Conservation (phyloP, 139 green algal species). For the Tetradesmus lagerheimii region DNA sequence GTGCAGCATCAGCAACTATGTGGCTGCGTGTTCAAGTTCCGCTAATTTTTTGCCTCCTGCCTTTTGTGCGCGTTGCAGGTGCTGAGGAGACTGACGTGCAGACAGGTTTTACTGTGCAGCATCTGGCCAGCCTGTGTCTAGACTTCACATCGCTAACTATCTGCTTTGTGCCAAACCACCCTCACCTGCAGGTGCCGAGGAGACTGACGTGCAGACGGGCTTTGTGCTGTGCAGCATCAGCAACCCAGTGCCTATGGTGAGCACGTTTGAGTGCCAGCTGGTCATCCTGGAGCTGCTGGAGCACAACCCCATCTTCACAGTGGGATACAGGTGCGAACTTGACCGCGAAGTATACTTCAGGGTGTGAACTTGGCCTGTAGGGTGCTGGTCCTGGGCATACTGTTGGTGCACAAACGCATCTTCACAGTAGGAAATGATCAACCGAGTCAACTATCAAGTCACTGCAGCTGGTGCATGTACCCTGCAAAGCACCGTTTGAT, state of each 20-base stretch:
- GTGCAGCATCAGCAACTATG: slow-evolving; percentile 76
- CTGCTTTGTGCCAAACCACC: no score
- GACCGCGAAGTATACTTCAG: not conserved
- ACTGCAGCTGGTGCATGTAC: not conserved
- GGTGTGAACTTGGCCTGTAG: no score
- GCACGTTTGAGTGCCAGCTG: slow-evolving; percentile 81
- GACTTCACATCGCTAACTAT: no score
- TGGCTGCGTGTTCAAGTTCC: no score
- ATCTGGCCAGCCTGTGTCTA: not conserved
- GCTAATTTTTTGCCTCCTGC: no score
- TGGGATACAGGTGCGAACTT: slow-evolving; percentile 59
- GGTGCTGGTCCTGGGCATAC: no score
- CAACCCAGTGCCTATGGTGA: slow-evolving; percentile 75
- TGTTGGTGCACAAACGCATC: not conserved
- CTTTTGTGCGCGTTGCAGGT: no score
- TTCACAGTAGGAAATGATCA: not conserved
- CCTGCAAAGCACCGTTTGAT: no score
- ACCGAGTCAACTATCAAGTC: not conserved
- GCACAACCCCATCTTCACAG: slow-evolving; percentile 98
- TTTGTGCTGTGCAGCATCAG: slow-evolving; percentile 94
- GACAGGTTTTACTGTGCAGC: slow-evolving; percentile 92
- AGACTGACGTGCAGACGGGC: slow-evolving; percentile 86
- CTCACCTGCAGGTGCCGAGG: slow-evolving; percentile 53
- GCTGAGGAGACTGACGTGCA: no score
- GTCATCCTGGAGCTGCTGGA: slow-evolving; percentile 84